Conservation (phyloP, 805 yeast species). For the Candida oleophila region DNA sequence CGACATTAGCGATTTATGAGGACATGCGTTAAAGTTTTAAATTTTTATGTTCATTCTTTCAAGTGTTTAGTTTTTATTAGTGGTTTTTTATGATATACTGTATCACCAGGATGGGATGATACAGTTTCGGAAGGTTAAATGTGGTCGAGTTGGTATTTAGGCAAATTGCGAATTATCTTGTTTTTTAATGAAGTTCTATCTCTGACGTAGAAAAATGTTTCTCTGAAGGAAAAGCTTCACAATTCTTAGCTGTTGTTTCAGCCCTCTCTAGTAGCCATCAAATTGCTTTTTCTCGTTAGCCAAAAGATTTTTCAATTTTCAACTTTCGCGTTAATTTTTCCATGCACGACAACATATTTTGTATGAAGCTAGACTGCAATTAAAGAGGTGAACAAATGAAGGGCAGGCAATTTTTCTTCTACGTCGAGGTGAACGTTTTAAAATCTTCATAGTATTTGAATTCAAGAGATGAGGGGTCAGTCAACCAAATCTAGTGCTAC, state of each 20-base stretch:
- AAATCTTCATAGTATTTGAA: neutral
- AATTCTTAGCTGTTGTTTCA: no score
- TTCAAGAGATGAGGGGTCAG: conserved; percentile 1
- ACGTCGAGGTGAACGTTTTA: neutral
- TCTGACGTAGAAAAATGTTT: no score
- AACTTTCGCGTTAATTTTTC: neutral
- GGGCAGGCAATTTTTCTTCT: neutral
- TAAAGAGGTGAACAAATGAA: neutral
- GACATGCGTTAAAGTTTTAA: neutral
- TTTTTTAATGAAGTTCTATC: no score
- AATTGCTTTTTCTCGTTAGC: no score
- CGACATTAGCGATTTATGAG: neutral
- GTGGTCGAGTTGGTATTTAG: neutral
- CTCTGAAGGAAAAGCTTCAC: no score
- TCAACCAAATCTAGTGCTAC: neutral
- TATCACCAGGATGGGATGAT: neutral
- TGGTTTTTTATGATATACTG: neutral
- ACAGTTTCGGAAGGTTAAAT: neutral
- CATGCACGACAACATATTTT: neutral
- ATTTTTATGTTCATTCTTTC: neutral
- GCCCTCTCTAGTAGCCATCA: no score
- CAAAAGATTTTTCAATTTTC: neutral
- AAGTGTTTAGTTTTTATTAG: neutral
- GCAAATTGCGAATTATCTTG: neutral
- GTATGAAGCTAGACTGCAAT: neutral